These are phyloP conservation scores for Pseudogymnoascus destructans DNA, from an alignment of 2,329 filamentous ascomycete genomes.

Conservation along the genomic window DNA sequence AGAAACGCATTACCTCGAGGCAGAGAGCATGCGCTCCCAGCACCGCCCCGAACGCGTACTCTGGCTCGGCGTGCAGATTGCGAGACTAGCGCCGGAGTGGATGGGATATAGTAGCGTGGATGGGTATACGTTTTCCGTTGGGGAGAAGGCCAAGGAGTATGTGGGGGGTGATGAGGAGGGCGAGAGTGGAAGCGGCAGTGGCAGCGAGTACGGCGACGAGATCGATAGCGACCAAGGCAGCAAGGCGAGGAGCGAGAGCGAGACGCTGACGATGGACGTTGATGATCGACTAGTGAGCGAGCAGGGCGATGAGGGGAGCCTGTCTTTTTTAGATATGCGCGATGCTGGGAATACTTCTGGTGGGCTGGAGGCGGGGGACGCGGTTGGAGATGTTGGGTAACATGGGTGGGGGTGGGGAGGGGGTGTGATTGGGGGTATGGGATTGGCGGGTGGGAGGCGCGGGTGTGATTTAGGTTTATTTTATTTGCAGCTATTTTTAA, in stretches of 20 bases:
- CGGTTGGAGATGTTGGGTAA: not conserved
- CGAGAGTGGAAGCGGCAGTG: not conserved
- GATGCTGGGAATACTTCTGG: not conserved
- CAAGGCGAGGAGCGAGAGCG: not conserved
- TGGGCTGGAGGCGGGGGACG: not conserved
- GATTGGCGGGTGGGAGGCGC: not conserved
- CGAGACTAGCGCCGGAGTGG: not conserved
- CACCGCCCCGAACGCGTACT: not conserved
- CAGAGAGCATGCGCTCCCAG: not conserved
- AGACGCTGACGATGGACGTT: not conserved
- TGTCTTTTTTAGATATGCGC: conserved; percentile 5
- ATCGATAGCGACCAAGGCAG: not conserved
- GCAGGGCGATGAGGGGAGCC: not conserved
- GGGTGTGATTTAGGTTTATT: not conserved
- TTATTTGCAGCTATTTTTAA: not conserved
- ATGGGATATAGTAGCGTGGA: not conserved
- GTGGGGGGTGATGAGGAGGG: not conserved
- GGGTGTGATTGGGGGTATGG: not conserved
- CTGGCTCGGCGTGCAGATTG: not conserved
- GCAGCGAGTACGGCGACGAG: not conserved
- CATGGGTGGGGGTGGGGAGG: not conserved
- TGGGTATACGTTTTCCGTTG: not conserved
- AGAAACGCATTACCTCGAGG: conserved; percentile 19
- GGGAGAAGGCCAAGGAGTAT: not conserved
- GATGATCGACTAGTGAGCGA: not conserved